phyloP scores from a whole-genome alignment of 164 flowering plant genomes.

The Aristolochia contorta region DNA sequence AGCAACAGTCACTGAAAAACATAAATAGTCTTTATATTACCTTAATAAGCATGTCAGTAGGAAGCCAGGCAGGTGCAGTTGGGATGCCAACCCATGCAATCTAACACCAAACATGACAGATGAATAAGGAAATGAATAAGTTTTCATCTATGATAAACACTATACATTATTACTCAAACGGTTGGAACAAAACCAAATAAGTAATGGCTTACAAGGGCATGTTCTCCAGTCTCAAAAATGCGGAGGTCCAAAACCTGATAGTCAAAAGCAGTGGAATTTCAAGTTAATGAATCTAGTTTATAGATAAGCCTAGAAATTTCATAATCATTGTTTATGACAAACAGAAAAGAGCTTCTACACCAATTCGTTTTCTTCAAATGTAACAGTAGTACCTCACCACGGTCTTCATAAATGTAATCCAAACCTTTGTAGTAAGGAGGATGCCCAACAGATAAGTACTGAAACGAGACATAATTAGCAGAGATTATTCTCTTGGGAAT shows the following conservation, averaged over 20 bases:
- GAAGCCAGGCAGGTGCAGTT: slow-evolving; percentile 97
- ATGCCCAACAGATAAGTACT: slow-evolving; percentile 92
- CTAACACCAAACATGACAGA: slow-evolving; percentile 17
- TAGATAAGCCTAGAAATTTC: no score
- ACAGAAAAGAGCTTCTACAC: not conserved
- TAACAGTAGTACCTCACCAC: slow-evolving; percentile 65
- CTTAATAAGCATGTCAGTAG: slow-evolving; percentile 89
- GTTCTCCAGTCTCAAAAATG: slow-evolving; percentile 77
- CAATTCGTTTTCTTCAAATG: no score
- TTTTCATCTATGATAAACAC: no score
- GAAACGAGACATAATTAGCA: slow-evolving; percentile 7
- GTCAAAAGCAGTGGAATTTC: slow-evolving; percentile 3
- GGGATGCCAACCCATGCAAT: slow-evolving; percentile 90
- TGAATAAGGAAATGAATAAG: not conserved
- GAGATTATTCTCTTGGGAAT: not conserved
- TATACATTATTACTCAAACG: no score
- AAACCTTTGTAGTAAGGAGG: slow-evolving; percentile 86
- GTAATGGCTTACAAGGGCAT: slow-evolving; percentile 68
- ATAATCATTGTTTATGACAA: no score
- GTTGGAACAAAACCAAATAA: not conserved
- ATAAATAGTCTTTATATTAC: slow-evolving; percentile 17
- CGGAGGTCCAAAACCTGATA: slow-evolving; percentile 76
- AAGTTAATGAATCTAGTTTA: not conserved
- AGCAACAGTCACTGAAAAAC: not conserved
- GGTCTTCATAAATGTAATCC: slow-evolving; percentile 92